Evolutionary conservation across 345 rosid genomes (phyloP).

Genomic region (Cardiospermum halicacabum): DNA sequence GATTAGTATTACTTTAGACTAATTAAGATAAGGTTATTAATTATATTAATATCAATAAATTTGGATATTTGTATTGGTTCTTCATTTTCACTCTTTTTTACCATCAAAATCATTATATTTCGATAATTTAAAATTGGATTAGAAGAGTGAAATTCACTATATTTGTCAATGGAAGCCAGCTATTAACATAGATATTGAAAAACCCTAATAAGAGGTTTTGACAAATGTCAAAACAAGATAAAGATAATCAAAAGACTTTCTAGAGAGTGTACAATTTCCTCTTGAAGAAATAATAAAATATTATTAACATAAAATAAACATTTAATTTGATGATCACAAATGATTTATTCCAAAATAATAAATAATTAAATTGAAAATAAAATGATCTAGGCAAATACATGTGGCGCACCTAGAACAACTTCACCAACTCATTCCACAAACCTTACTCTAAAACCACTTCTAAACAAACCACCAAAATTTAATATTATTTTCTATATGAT

Average conservation of each 20-base stretch:
- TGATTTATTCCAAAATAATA: no score
- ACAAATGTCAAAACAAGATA: background rate
- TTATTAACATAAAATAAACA: background rate
- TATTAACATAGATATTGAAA: background rate
- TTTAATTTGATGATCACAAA: no score
- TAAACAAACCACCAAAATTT: constrained; percentile 22
- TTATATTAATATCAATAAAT: background rate
- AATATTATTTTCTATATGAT: no score
- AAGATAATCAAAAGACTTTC: background rate
- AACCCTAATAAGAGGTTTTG: background rate
- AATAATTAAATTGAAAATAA: no score
- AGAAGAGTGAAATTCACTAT: background rate
- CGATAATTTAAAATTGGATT: background rate
- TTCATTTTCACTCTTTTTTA: no score
- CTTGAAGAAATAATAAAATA: background rate
- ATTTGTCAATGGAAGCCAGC: background rate
- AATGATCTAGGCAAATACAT: constrained; percentile 18
- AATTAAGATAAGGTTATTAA: background rate
- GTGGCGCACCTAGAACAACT: constrained; percentile 24
- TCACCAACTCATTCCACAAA: constrained; percentile 14
- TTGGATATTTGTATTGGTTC: background rate
- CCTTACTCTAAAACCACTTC: constrained; percentile 41
- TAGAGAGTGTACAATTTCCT: background rate
- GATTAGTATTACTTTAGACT: background rate
- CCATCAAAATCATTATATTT: background rate